Evolutionary conservation across 257 asterid species (phyloP), one percentile per base, ranked within the genome.

Genomic region (Coffea canephora): DNA sequence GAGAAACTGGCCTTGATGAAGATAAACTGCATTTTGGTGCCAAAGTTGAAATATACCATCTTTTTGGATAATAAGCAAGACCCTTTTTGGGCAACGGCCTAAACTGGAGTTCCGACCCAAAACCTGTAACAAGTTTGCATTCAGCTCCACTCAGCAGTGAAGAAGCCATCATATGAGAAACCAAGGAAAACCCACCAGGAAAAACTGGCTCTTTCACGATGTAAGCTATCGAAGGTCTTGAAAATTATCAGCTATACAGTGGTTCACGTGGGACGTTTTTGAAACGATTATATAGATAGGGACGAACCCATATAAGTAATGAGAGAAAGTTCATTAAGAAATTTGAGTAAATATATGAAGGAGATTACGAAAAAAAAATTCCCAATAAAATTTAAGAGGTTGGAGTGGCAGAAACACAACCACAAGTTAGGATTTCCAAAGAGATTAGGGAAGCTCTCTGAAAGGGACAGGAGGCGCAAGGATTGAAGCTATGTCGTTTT

Each of bases 1-100:
- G 96, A 27, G 96, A 91, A 14, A 86, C 93, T n/a, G 99, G 98
- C 61, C 99, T 82, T 18, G 88, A 77, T 3, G 84, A 74, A 52
- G 85, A 85, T 25, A 82, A 62, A 73, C 86, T 79, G 69, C 90
- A 87, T 82, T 72, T 84, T 11, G 82, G 81, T 25, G 55, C 23
- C 61, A 73, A 50, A 21, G 75, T 74, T 67, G 45, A 18, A 52
- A 50, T 11, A 50, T 75, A 77, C 67, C 68, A 69, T 31, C 31
- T 34, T 48, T 69, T 83, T 10, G 72, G 52, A 61, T 48, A 83
- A 71, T 13, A 74, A 36, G 71, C 77, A 41, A 68, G 49, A 78
- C 85, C 82, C 83, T 74, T 77, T 31, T 61, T 81, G 57, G 82
- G 71, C 46, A 77, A 74, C 27, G 39, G 12, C 64, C 78, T 84